These are phyloP conservation scores for Aspergillus asperescens DNA, from an alignment of 495 filamentous ascomycete genomes.

Conservation along the genomic window DNA sequence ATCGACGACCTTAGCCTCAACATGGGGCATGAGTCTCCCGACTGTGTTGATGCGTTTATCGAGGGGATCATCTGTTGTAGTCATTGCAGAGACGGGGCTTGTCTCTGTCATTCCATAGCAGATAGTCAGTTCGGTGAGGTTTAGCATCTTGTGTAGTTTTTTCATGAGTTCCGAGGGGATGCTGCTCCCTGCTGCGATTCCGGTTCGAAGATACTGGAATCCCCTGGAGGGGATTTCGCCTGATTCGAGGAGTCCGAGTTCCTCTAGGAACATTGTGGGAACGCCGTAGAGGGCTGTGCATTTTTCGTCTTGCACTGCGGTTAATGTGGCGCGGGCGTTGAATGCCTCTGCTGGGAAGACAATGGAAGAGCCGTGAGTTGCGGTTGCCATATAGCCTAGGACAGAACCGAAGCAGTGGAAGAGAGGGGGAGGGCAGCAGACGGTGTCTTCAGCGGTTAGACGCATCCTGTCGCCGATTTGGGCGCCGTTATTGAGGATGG, in stretches of 20 bases:
- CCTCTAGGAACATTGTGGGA: slow-evolving; percentile 92
- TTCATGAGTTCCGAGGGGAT: slow-evolving; percentile 84
- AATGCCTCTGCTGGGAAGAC: slow-evolving; percentile 87
- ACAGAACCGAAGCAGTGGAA: slow-evolving; percentile 94
- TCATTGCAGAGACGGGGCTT: slow-evolving; percentile 87
- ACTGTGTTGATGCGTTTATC: slow-evolving; percentile 74
- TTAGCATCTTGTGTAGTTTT: slow-evolving; percentile 66
- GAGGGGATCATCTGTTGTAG: slow-evolving; percentile 72
- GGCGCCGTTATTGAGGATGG: slow-evolving; percentile 85
- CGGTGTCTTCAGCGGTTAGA: slow-evolving; percentile 62
- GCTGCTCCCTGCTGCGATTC: slow-evolving; percentile 84
- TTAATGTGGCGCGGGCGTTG: slow-evolving; percentile 66
- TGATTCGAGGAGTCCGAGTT: slow-evolving; percentile 64
- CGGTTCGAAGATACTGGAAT: slow-evolving; percentile 71
- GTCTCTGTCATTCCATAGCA: slow-evolving; percentile 99
- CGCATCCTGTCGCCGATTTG: slow-evolving; percentile 81
- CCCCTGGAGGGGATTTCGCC: slow-evolving; percentile 49
- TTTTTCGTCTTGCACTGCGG: slow-evolving; percentile 65
- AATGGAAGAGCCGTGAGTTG: slow-evolving; percentile 77
- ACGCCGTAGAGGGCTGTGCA: slow-evolving; percentile 91
- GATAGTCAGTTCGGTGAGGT: slow-evolving; percentile 81
- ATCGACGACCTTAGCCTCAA: slow-evolving; percentile 77
- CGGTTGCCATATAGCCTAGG: slow-evolving; percentile 90
- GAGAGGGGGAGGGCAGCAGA: slow-evolving; percentile 82
- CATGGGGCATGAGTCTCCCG: slow-evolving; percentile 74